Evolutionary conservation across 768 basidiomycete genomes (phyloP), one percentile per base, ranked within the genome.

Genomic region (Favolaschia claudopus): DNA sequence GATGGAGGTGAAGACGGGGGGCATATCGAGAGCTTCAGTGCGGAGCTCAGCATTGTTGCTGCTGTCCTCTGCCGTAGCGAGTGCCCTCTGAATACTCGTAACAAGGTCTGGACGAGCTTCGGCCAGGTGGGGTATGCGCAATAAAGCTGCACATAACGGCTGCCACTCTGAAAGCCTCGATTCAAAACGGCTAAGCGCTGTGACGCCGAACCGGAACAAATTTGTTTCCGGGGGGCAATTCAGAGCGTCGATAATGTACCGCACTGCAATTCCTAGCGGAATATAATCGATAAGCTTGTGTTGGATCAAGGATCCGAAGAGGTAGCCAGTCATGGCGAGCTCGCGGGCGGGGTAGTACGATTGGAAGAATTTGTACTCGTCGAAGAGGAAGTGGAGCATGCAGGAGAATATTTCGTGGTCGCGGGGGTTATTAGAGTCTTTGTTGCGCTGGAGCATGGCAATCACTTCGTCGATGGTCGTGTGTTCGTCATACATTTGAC

Each of bases 301-400:
- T 65, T 97, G 93, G 65, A 99, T 97, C 67, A 99, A 85, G 28
- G 95, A 95, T 31, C 97, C 97, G 63, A 99, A 99, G 27, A 99
- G 85, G 69, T 94, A 91, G 43, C 93, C 97, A 7, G 97, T 99
- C 88, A 99, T 95, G 49, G 89, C 88, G 42, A 99, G 83, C 77
- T 99, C 95, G 64, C 95, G 91, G 34, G 92, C 82, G 24, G 97
- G 97, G 69, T 95, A 95, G 76, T 91, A 97, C 36, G 92, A 91
- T 71, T 96, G 94, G 86, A 99, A 97, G 82, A 98, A 99, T 70
- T 95, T 96, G 87, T 97, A 97, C 77, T 99, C 97, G 85, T 99
- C 97, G 76, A 99, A 98, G 39, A 99, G 86, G 82, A 97, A 96
- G 79, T 98, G 96, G 47, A 99, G 89, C 89, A 97, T 97, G 85